A percentile compares a stretch with the other conserved stretches of the same genome.
Evolutionary conservation across 768 basidiomycete species (phyloP).

Genomic region (Pholiota conissans): DNA sequence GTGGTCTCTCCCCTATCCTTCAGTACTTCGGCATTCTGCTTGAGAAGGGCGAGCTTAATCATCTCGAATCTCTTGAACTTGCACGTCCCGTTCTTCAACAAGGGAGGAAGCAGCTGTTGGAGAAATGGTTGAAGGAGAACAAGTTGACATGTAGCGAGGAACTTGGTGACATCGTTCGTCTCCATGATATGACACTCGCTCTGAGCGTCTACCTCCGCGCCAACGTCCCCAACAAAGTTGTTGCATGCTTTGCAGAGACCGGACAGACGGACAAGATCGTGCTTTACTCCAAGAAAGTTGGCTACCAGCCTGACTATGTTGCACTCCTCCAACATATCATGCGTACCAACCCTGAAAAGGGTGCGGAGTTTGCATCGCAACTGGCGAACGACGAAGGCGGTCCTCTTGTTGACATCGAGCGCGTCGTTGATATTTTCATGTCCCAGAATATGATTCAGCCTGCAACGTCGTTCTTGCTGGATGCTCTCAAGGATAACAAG

Average conservation of each 20-base stretch:
- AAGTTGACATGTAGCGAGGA: slow-evolving; percentile 99
- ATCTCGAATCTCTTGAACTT: slow-evolving; percentile 92
- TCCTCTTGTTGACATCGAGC: slow-evolving; percentile 89
- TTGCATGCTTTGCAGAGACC: slow-evolving; percentile 98
- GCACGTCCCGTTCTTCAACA: slow-evolving; percentile 95
- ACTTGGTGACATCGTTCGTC: slow-evolving; percentile 93
- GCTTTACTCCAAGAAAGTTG: slow-evolving; percentile 96
- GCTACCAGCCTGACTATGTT: slow-evolving; percentile 90
- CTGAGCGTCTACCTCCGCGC: slow-evolving; percentile 97
- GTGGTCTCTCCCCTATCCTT: slow-evolving; percentile 91
- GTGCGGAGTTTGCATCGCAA: slow-evolving; percentile 95
- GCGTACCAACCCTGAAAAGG: slow-evolving; percentile 95
- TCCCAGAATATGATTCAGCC: slow-evolving; percentile 99
- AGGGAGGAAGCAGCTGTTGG: slow-evolving; percentile 92
- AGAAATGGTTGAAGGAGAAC: slow-evolving; percentile 99
- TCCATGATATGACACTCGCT: slow-evolving; percentile 95
- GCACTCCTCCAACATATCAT: slow-evolving; percentile 93
- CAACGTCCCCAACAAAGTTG: slow-evolving; percentile 97
- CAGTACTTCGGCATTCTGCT: slow-evolving; percentile 99
- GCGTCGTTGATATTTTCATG: slow-evolving; percentile 99
- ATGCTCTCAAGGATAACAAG: slow-evolving; percentile 97
- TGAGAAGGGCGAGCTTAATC: slow-evolving; percentile 98
- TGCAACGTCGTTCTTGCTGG: slow-evolving; percentile 95
- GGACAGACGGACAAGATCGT: slow-evolving; percentile 99
- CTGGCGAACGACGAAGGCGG: slow-evolving; percentile 93